Evolutionary conservation across 2,329 filamentous ascomycete genomes (phyloP).

Genomic region (Fragosphaeria purpurea): DNA sequence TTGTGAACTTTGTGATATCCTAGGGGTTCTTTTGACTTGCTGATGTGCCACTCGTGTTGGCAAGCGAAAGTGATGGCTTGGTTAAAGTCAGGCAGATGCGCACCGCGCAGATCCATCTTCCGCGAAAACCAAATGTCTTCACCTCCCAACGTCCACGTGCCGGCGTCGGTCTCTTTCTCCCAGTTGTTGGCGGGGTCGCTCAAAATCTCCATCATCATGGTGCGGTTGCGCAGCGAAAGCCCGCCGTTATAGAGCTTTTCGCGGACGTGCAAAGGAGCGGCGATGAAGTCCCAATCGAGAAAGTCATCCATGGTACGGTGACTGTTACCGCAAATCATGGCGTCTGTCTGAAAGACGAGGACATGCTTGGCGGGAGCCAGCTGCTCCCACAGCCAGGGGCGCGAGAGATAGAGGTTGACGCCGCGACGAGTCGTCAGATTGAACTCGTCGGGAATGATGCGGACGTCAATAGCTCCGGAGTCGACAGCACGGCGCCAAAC

Average conservation of each 20-base stretch:
- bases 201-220: conserved; percentile 31
- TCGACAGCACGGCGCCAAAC: conserved; percentile 27
- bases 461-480: conserved; percentile 25
- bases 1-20: conserved; percentile 19
- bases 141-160: conserved; percentile 13
- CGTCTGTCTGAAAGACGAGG: conserved; percentile 29
- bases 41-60: conserved; percentile 15
- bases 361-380: conserved; percentile 23
- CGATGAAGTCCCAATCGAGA: conserved; percentile 26
- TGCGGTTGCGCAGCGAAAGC: conserved; percentile 25
- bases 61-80: conserved; percentile 13
- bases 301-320: conserved; percentile 24
- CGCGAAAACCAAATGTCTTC: conserved; percentile 19
- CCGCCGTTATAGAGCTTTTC: conserved; percentile 25
- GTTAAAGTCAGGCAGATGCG: conserved; percentile 10
- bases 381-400: conserved; percentile 27
- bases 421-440: conserved; percentile 23
- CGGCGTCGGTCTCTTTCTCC: conserved; percentile 25
- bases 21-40: conserved; percentile 12
- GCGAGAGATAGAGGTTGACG: conserved; percentile 27
- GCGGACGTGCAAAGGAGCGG: conserved; percentile 19
- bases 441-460: conserved; percentile 24
- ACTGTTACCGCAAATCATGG: conserved; percentile 25
- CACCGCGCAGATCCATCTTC: conserved; percentile 14
- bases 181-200: conserved; percentile 24